A percentile compares a stretch with the other conserved stretches of the same genome.
These are phyloP conservation scores for Aspergillus viridinutans DNA, from an alignment of 2,329 filamentous ascomycete genomes.

Conservation along the genomic window DNA sequence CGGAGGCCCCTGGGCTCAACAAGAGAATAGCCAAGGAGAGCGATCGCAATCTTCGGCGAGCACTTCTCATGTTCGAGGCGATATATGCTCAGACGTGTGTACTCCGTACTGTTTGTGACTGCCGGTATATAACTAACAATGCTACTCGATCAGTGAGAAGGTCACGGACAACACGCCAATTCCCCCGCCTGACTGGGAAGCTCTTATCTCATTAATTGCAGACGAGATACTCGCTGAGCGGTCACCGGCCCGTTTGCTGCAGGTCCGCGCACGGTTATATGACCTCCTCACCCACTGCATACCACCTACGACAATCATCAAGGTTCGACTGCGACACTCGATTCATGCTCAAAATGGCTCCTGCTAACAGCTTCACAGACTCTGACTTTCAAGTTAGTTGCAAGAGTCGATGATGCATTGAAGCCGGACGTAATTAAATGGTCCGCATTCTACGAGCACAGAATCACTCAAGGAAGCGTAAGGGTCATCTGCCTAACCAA, in stretches of 20 bases:
- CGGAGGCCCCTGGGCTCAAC: conserved; percentile 70
- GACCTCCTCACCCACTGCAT: conserved; percentile 97
- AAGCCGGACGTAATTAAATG: conserved; percentile 92
- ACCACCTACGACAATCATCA: conserved; percentile 87
- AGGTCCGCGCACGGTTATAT: conserved; percentile 91
- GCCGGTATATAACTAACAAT: conserved; percentile 1
- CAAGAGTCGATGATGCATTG: conserved; percentile 78
- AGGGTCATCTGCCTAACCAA: conserved; percentile 16
- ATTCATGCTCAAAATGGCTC: background rate
- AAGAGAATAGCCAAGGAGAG: conserved; percentile 84
- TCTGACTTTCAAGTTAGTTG: conserved; percentile 86
- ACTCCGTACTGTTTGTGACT: background rate
- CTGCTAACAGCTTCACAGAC: conserved; percentile 47
- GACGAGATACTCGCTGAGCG: conserved; percentile 90
- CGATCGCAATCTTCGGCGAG: conserved; percentile 82
- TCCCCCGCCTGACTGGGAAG: conserved; percentile 95
- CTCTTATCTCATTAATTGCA: conserved; percentile 82
- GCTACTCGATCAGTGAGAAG: conserved; percentile 63
- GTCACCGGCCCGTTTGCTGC: conserved; percentile 80
- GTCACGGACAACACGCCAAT: conserved; percentile 83
- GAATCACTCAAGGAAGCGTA: conserved; percentile 76
- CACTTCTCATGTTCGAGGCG: conserved; percentile 93
- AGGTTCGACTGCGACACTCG: conserved; percentile 43
- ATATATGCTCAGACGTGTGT: conserved; percentile 93
- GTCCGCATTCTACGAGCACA: conserved; percentile 96